Base-by-base conservation (phyloP, 1,284 basidiomycete species). In the Taiwanofungus camphoratus region DNA sequence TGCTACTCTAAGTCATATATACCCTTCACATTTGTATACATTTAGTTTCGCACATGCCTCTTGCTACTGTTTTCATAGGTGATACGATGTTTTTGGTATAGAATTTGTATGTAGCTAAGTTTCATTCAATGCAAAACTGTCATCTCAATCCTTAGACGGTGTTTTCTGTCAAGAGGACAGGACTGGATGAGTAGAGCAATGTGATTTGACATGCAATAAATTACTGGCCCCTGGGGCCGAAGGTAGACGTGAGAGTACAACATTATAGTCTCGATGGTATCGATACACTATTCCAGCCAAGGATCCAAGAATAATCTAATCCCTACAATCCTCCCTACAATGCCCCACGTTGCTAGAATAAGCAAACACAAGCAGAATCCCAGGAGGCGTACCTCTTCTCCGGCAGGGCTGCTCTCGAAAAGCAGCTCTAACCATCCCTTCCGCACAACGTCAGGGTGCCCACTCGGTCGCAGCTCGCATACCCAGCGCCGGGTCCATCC, bases 381-480 rank as follows among this genome's bases (percentile, higher is more conserved):
- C 33, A 86, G 66, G 62, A 84, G 65, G 46, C 83, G 67, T 56
- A 74, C 69, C 60, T 87, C 83, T 56, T 86, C 79, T 1, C 83
- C 83, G 9, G 84, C 83, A 1, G 73, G 62, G 24, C 77, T 77
- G 44, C 62, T 67, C 60, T 85, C 83, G 13, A 76, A 51, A 22
- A 82, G 41, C 39, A 86, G 57, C 39, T 64, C 61, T 20, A 66
- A 26, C 29, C 68, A 49, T 13, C 66, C 71, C 51, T 57, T 53
- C 42, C 45, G 49, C 35, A 32, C 45, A 6, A 55, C 61, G 24
- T 62, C 63, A n/a, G 60, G 64, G 39, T 53, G 63, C 53, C 52
- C 70, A 58, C 41, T 63, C 5, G 77, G 77, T 26, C 78, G 62
- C 42, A 82, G 58, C 43, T 80, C 77, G 40, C 58, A 62, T 40